phyloP scores from a whole-genome alignment of 225 moss, liverwort and hornwort genomes.

The Physcomitrellopsis africana region DNA sequence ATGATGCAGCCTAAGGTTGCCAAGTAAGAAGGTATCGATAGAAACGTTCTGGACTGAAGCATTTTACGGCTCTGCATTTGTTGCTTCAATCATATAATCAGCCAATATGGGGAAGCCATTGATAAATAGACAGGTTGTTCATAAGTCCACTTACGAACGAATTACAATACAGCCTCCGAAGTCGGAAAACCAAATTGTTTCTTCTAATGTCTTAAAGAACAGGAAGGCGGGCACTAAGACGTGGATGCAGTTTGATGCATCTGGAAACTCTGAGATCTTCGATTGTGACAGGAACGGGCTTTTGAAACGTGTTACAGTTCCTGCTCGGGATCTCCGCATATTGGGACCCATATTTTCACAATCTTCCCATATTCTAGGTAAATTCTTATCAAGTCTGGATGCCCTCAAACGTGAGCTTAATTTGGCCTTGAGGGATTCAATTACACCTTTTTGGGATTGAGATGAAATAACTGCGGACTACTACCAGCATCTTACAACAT shows the following conservation, averaged over 20 bases:
- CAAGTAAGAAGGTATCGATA: slow-evolving; percentile 9
- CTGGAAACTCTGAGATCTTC: slow-evolving; percentile 69
- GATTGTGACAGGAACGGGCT: slow-evolving; percentile 91
- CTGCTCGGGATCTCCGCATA: slow-evolving; percentile 93
- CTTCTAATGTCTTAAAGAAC: slow-evolving; percentile 53
- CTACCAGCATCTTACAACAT: slow-evolving; percentile 15
- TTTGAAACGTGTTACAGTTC: slow-evolving; percentile 76
- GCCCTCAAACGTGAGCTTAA: neutral
- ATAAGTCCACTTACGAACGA: slow-evolving; percentile 39
- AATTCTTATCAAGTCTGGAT: slow-evolving; percentile 30
- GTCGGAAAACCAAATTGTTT: slow-evolving; percentile 45
- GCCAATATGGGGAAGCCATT: slow-evolving; percentile 57
- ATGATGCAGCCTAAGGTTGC: slow-evolving; percentile 35
- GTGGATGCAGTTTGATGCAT: slow-evolving; percentile 93
- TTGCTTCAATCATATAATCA: slow-evolving; percentile 9
- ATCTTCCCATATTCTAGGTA: slow-evolving; percentile 93
- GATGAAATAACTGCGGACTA: neutral
- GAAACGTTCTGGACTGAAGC: slow-evolving; percentile 19
- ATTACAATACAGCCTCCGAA: slow-evolving; percentile 38
- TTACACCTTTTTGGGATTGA: neutral
- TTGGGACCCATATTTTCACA: slow-evolving; percentile 90
- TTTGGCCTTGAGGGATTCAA: slow-evolving; percentile 23
- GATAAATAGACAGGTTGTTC: slow-evolving; percentile 43
- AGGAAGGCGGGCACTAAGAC: slow-evolving; percentile 77
- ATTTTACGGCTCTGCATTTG: slow-evolving; percentile 12